phyloP scores from a whole-genome alignment of 1,284 basidiomycete genomes.

The Trametes pubescens region DNA sequence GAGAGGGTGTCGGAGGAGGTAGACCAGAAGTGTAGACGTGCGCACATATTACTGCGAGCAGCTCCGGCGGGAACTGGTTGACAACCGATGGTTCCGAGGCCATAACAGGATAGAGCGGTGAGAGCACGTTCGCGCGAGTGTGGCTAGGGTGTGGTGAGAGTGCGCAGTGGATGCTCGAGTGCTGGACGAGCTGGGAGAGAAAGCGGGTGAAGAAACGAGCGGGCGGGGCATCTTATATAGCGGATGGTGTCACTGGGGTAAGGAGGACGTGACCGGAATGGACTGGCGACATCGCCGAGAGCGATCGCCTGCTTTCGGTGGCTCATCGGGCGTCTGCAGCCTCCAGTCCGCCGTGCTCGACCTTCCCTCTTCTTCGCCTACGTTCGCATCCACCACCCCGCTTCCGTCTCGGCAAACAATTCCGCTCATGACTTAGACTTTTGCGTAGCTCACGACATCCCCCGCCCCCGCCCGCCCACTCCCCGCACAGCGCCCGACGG shows the following conservation, averaged over 20 bases:
- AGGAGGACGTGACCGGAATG: slow-evolving; percentile 22
- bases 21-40: slow-evolving; percentile 70
- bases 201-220: slow-evolving; percentile 2
- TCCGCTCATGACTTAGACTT: slow-evolving; percentile 27
- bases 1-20: slow-evolving; percentile 60
- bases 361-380: slow-evolving; percentile 27
- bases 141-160: background rate
- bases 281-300: slow-evolving; percentile 31
- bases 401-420: slow-evolving; percentile 19
- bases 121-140: background rate
- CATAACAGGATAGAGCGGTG: slow-evolving; percentile 17
- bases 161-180: background rate
- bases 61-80: slow-evolving; percentile 61
- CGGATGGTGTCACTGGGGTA: slow-evolving; percentile 19
- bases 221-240: slow-evolving; percentile 29
- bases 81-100: slow-evolving; percentile 34
- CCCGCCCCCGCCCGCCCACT: background rate
- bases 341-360: slow-evolving; percentile 18
- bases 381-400: slow-evolving; percentile 7
- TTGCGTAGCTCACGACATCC: slow-evolving; percentile 21
- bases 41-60: slow-evolving; percentile 72
- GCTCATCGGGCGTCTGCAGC: slow-evolving; percentile 22
- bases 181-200: slow-evolving; percentile 8
- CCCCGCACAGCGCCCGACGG: background rate
- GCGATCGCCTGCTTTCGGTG: slow-evolving; percentile 23